Base-by-base conservation (phyloP, 805 yeast genomes). In the Lachancea fermentati region DNA sequence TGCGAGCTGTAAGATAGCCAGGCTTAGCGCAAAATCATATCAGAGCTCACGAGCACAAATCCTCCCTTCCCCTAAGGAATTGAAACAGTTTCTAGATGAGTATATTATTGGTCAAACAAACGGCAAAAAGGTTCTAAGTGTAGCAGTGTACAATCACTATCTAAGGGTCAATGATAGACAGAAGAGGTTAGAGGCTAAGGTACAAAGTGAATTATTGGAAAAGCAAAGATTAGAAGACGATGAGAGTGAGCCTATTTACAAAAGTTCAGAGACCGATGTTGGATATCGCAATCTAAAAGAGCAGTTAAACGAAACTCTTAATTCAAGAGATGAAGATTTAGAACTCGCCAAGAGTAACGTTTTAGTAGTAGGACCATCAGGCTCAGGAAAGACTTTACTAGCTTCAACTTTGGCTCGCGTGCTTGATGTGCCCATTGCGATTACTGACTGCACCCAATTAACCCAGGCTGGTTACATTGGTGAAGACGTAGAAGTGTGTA, bases 391-490 rank as follows among this genome's bases (percentile, higher is more conserved):
- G 52, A 78, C 83, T 0, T 52, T 76, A 12, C 62, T 77, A 26
- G 81, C 81, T 1, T 66, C 71, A 32, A 74, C 79, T 0, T 55
- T 77, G 32, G 81, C 82, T 0, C 65, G 64, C 29, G 60, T 68
- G 1, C 52, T 77, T 31, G 70, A 75, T 22, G 78, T 74, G 18
- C 82, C 83, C 2, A 70, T 76, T 29, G 71, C 78, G 0, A 76
- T 77, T 11, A 75, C 77, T 4, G 82, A 77, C 49, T 78, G 82
- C 51, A 77, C 83, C 0, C 74, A 78, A 32, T 51, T 77, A 43
- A 77, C 83, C 0, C 82, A 77, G 50, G 80, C 82, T 0, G 83
- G 83, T 5, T 77, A 78, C 49, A 75, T 78, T 32, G 83, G 83
- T 17, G 82, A 77, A 44, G 82, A 78, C 55, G 78, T 75, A 13